phyloP scores from a whole-genome alignment of 192 early-diverging fungal species.

The Polychytrium aggregatum region DNA sequence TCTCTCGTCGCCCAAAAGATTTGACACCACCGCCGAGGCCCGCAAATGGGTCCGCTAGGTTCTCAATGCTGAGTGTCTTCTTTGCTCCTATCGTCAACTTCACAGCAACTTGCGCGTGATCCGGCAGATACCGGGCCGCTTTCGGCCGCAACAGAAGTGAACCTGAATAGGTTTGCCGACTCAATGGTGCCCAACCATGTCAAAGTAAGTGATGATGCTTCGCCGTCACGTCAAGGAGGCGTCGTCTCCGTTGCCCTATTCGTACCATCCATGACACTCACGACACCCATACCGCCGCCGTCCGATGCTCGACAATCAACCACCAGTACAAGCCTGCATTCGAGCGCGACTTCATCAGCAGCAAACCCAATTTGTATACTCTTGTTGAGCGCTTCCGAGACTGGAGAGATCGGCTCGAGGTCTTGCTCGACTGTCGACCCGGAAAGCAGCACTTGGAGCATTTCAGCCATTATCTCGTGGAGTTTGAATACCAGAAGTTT shows the following conservation, averaged over 20 bases:
- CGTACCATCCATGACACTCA: no score
- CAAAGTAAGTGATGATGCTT: no score
- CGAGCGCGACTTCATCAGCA: slow-evolving; percentile 84
- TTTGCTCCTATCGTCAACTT: neutral
- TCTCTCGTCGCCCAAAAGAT: no score
- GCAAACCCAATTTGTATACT: slow-evolving; percentile 70
- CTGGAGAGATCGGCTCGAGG: slow-evolving; percentile 92
- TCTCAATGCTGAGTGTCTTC: slow-evolving; percentile 1
- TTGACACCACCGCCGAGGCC: no score
- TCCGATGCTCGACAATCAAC: no score
- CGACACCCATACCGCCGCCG: no score
- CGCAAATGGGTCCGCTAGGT: neutral
- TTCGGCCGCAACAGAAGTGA: slow-evolving; percentile 58
- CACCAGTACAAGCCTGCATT: slow-evolving; percentile 62
- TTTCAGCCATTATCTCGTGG: slow-evolving; percentile 84
- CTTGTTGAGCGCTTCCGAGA: slow-evolving; percentile 77
- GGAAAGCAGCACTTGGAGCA: slow-evolving; percentile 71
- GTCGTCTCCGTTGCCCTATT: no score
- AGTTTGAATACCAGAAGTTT: slow-evolving; percentile 98
- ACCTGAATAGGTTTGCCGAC: slow-evolving; percentile 81
- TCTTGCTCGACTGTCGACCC: slow-evolving; percentile 73
- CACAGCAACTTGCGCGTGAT: slow-evolving; percentile 58
- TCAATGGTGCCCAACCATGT: slow-evolving; percentile 67
- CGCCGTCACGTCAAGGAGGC: no score
- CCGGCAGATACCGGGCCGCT: slow-evolving; percentile 52